Evolutionary conservation across 345 rosid species (phyloP).

Genomic region (Melaleuca quinquenervia): DNA sequence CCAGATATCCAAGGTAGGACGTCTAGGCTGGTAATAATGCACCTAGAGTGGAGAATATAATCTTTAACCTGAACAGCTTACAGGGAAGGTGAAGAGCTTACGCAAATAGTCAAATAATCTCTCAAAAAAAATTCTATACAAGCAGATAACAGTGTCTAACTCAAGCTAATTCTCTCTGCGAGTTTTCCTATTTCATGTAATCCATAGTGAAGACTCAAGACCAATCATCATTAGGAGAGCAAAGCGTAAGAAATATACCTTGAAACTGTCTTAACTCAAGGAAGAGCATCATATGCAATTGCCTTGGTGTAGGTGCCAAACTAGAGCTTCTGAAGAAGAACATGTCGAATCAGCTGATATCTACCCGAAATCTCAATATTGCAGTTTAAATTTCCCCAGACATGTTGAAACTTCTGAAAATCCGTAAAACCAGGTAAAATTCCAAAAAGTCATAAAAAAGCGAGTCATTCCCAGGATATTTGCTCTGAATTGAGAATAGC

Average conservation of each 20-base stretch:
- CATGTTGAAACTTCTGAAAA: background rate
- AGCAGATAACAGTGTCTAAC: background rate
- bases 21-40: background rate
- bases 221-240: background rate
- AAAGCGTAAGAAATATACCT: background rate
- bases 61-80: background rate
- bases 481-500: background rate
- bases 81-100: background rate
- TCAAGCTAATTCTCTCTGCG: background rate
- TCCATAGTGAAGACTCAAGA: background rate
- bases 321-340: background rate
- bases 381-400: background rate
- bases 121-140: background rate
- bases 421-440: background rate
- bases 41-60: background rate
- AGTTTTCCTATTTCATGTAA: background rate
- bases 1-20: background rate
- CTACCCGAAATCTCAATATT: background rate
- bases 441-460: background rate
- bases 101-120: background rate
- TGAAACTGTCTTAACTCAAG: background rate
- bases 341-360: background rate
- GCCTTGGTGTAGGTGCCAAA: background rate
- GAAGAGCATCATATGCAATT: background rate
- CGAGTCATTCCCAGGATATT: background rate